Percentiles rank a stretch among this genome's conserved stretches.
phyloP scores from a whole-genome alignment of 2,329 filamentous ascomycete genomes.

The Diaporthe velutina region DNA sequence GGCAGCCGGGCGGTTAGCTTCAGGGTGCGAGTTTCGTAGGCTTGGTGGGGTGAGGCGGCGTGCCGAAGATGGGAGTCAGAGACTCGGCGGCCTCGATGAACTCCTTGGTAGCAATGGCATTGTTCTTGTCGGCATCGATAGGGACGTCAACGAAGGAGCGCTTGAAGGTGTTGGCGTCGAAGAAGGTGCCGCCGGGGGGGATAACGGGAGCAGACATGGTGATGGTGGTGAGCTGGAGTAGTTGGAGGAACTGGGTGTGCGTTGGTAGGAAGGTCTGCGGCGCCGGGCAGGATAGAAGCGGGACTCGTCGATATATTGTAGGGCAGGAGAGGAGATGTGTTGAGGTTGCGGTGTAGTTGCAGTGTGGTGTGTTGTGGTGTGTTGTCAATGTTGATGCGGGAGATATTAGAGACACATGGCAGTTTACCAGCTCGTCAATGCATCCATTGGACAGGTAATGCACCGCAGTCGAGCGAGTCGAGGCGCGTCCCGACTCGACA shows the following conservation, averaged over 20 bases:
- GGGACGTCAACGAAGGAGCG: slow-evolving; percentile 87
- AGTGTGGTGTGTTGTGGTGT: slow-evolving; percentile 13
- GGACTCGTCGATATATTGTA: not conserved
- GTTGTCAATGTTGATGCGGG: slow-evolving; percentile 3
- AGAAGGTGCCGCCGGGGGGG: slow-evolving; percentile 81
- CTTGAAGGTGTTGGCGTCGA: slow-evolving; percentile 79
- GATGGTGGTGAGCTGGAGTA: slow-evolving; percentile 34
- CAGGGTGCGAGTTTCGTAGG: not conserved
- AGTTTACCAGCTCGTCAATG: slow-evolving; percentile 6
- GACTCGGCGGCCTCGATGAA: slow-evolving; percentile 94
- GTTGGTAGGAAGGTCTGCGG: not conserved
- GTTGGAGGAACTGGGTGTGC: not conserved
- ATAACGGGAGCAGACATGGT: slow-evolving; percentile 66
- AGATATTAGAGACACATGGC: slow-evolving; percentile 33
- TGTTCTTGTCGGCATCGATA: slow-evolving; percentile 78
- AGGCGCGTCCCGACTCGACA: slow-evolving; percentile 16
- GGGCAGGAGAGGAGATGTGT: not conserved
- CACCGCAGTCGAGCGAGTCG: slow-evolving; percentile 3
- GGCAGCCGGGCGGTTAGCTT: slow-evolving; percentile 35
- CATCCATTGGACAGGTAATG: not conserved
- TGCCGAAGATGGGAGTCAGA: slow-evolving; percentile 88
- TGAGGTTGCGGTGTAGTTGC: not conserved
- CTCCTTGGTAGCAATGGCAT: slow-evolving; percentile 84
- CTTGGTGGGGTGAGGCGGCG: slow-evolving; percentile 37
- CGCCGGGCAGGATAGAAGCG: not conserved